Evolutionary conservation across 2,329 filamentous ascomycete genomes (phyloP).

Genomic region (Catunica adiposa): DNA sequence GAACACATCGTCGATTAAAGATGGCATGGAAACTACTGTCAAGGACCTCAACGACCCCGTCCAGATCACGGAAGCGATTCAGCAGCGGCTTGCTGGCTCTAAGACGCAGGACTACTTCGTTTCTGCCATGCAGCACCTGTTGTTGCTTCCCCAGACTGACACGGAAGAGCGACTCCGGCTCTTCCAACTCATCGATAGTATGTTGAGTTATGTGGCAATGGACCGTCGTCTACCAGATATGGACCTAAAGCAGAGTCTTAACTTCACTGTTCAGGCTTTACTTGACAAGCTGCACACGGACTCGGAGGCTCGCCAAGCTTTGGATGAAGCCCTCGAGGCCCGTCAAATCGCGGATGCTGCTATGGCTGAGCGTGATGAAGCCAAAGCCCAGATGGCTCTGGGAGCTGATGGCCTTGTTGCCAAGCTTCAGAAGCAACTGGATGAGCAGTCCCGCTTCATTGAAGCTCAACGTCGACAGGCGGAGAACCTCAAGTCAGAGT

Average conservation of each 20-base stretch:
- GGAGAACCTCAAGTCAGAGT: slow-evolving; percentile 74
- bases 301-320: slow-evolving; percentile 78
- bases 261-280: slow-evolving; percentile 90
- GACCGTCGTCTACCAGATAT: slow-evolving; percentile 88
- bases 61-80: slow-evolving; percentile 89
- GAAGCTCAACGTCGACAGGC: slow-evolving; percentile 75
- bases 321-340: slow-evolving; percentile 80
- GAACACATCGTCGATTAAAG: slow-evolving; percentile 66
- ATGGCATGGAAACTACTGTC: slow-evolving; percentile 67
- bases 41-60: slow-evolving; percentile 85
- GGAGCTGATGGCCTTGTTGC: slow-evolving; percentile 86
- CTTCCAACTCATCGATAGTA: slow-evolving; percentile 97
- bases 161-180: slow-evolving; percentile 82
- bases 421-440: slow-evolving; percentile 84
- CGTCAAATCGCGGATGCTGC: slow-evolving; percentile 89
- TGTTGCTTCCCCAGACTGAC: slow-evolving; percentile 81
- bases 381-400: slow-evolving; percentile 72
- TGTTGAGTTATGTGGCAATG: slow-evolving; percentile 98
- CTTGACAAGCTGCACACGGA: slow-evolving; percentile 94
- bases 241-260: slow-evolving; percentile 93
- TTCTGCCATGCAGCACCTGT: slow-evolving; percentile 83
- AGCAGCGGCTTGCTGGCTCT: slow-evolving; percentile 64
- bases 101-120: slow-evolving; percentile 90
- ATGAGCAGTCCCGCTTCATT: slow-evolving; percentile 81
- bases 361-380: slow-evolving; percentile 90